Percentiles rank a stretch among this genome's conserved stretches.
Conservation (phyloP, 768 basidiomycete species). For the Phylloporus rhodoxanthus region DNA sequence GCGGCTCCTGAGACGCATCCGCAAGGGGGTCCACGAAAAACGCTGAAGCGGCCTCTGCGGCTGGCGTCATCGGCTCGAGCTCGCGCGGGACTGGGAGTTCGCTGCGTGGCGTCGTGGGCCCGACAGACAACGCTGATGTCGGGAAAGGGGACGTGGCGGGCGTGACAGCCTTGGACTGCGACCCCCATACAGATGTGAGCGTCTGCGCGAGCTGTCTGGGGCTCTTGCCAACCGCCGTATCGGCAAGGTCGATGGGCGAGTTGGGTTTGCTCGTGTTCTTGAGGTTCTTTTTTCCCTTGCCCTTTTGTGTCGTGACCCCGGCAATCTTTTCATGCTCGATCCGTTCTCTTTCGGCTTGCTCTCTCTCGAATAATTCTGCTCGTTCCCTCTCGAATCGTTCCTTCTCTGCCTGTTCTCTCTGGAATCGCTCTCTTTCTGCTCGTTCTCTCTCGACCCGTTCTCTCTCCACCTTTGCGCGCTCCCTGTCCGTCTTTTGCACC, state of each 20-base stretch:
- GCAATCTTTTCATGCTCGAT: slow-evolving; percentile 6
- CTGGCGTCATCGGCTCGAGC: background rate
- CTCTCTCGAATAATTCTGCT: background rate
- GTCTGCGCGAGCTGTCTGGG: slow-evolving; percentile 37
- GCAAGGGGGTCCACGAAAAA: background rate
- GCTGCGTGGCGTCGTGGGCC: slow-evolving; percentile 14
- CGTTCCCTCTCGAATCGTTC: background rate
- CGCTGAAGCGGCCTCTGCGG: slow-evolving; percentile 5
- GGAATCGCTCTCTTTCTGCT: slow-evolving; percentile 1
- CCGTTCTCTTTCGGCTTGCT: slow-evolving; percentile 1
- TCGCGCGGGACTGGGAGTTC: slow-evolving; percentile 12
- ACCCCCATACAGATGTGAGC: slow-evolving; percentile 47
- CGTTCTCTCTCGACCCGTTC: slow-evolving; percentile 10
- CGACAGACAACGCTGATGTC: slow-evolving; percentile 20
- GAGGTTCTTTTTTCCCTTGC: slow-evolving; percentile 14
- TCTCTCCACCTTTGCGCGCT: slow-evolving; percentile 2
- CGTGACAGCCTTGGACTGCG: slow-evolving; percentile 24
- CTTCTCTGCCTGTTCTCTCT: slow-evolving; percentile 2
- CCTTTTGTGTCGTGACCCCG: slow-evolving; percentile 1
- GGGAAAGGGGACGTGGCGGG: slow-evolving; percentile 27
- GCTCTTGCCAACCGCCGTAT: slow-evolving; percentile 35
- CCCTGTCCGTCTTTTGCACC: background rate
- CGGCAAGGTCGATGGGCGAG: slow-evolving; percentile 31
- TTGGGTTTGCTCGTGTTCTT: slow-evolving; percentile 21
- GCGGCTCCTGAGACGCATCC: background rate